Conservation (phyloP, 2,329 filamentous ascomycete genomes). For the Fusarium floridanum region DNA sequence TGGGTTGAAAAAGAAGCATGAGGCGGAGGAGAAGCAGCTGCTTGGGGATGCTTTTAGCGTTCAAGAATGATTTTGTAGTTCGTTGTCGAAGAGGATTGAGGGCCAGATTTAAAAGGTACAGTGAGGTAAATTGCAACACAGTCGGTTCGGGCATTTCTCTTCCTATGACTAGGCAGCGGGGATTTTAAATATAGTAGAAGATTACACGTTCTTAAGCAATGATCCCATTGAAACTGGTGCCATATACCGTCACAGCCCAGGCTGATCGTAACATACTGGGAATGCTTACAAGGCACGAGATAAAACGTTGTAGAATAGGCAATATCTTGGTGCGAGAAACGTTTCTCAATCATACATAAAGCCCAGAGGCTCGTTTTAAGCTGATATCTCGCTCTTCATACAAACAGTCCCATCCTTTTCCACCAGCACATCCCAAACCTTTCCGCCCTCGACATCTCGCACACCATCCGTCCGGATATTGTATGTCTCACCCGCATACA, state of each 20-base stretch:
- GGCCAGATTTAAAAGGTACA: background rate
- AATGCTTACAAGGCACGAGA: background rate
- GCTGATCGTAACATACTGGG: background rate
- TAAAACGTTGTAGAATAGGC: too few relatives aligned
- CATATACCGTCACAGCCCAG: fast-evolving
- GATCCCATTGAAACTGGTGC: background rate
- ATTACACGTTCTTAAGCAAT: background rate
- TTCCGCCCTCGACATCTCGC: slow-evolving; percentile 49
- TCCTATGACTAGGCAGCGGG: too few relatives aligned
- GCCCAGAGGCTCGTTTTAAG: background rate
- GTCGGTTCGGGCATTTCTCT: background rate
- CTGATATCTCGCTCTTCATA: slow-evolving; percentile 53
- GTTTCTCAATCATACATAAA: background rate
- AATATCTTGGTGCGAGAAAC: background rate
- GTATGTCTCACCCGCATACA: slow-evolving; percentile 77
- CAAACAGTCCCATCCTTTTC: slow-evolving; percentile 55
- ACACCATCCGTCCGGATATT: slow-evolving; percentile 67
- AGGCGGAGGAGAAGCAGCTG: slow-evolving; percentile 25
- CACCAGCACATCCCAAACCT: slow-evolving; percentile 61
- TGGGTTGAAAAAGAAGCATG: slow-evolving; percentile 28
- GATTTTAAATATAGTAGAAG: too few relatives aligned
- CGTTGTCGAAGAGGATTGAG: background rate
- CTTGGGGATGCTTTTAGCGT: slow-evolving; percentile 27
- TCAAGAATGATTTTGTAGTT: background rate
- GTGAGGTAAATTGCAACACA: background rate